phyloP scores from a whole-genome alignment of 2,329 filamentous ascomycete species.

The Colletotrichum theobromicola region DNA sequence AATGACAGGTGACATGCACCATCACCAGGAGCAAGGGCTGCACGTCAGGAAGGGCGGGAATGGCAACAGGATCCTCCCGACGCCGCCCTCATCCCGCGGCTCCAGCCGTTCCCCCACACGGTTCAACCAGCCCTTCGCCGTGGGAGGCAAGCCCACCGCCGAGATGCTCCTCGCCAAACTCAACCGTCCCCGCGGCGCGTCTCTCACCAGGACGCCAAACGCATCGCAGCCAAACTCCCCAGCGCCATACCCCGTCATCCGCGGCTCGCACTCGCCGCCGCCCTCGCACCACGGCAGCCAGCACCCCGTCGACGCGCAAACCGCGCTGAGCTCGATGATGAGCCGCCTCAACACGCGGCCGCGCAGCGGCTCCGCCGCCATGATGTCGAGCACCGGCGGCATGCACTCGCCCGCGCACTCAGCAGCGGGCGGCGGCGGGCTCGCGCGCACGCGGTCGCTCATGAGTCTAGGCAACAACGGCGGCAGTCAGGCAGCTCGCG shows the following conservation, averaged over 20 bases:
- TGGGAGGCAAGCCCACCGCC: slow-evolving; percentile 7
- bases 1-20: background rate
- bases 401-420: background rate
- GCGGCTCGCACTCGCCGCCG: slow-evolving; percentile 26
- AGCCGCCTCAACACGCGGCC: slow-evolving; percentile 36
- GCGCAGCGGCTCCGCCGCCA: slow-evolving; percentile 24
- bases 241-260: slow-evolving; percentile 22
- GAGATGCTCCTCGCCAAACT: slow-evolving; percentile 19
- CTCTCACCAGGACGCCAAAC: background rate
- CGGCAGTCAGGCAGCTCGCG: background rate
- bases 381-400: background rate
- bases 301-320: slow-evolving; percentile 8
- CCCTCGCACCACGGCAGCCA: slow-evolving; percentile 12
- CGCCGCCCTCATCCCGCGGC: slow-evolving; percentile 37
- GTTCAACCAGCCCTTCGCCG: slow-evolving; percentile 12
- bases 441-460: background rate
- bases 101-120: slow-evolving; percentile 32
- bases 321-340: slow-evolving; percentile 36
- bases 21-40: background rate
- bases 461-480: slow-evolving; percentile 1
- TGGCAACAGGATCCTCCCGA: slow-evolving; percentile 19
- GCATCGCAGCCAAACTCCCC: background rate
- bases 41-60: background rate
- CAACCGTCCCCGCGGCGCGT: background rate
- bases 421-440: background rate